Conservation (phyloP, 176 grass and related monocot genomes). For the Avena sativa region DNA sequence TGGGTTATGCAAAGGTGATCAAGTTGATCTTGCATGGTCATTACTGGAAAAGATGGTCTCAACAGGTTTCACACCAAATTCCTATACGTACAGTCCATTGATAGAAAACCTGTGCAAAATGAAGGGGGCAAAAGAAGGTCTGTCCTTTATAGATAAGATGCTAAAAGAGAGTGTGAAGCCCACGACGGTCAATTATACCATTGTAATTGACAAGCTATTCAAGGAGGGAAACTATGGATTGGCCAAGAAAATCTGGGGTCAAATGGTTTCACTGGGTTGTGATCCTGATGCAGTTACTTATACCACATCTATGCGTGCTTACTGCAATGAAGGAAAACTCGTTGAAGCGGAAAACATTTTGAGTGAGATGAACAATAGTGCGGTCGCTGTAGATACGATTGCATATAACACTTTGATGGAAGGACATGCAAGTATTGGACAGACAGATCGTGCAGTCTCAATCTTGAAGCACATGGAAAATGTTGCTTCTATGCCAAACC, state of each 20-base stretch:
- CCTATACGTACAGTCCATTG: conserved; percentile 64
- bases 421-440: conserved; percentile 52
- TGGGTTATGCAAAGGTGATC: conserved; percentile 60
- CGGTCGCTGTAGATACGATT: conserved; percentile 48
- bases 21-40: conserved; percentile 49
- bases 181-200: conserved; percentile 54
- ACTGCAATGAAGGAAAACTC: conserved; percentile 58
- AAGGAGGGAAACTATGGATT: conserved; percentile 52
- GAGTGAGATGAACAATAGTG: conserved; percentile 51
- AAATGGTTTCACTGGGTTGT: conserved; percentile 60
- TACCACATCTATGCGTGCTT: conserved; percentile 56
- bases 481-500: conserved; percentile 55
- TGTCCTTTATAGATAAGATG: conserved; percentile 64
- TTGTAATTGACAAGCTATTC: conserved; percentile 67
- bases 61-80: conserved; percentile 53
- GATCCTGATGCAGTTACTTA: conserved; percentile 65
- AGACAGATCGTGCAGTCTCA: conserved; percentile 53
- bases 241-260: conserved; percentile 52
- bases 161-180: conserved; percentile 55
- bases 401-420: conserved; percentile 66
- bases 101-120: conserved; percentile 61
- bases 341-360: conserved; percentile 57
- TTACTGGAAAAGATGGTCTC: conserved; percentile 63
- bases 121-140: conserved; percentile 50
- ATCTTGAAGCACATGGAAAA: conserved; percentile 61